These are phyloP conservation scores for Leccinum sublutescens DNA, from an alignment of 768 basidiomycete species.

Conservation along the genomic window DNA sequence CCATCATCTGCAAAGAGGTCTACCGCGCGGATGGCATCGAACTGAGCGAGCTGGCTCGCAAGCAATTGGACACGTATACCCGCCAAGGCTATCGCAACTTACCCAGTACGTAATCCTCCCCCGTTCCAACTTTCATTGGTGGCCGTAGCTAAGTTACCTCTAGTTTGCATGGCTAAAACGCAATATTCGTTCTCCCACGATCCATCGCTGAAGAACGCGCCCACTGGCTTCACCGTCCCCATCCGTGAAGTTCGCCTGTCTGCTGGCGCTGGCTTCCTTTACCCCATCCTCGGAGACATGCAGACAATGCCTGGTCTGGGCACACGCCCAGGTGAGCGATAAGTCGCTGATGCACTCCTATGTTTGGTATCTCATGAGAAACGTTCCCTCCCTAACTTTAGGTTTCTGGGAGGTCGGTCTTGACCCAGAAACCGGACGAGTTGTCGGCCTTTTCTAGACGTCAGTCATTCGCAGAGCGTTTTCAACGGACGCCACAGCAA, in stretches of 20 bases:
- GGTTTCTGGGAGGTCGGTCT: constrained; percentile 92
- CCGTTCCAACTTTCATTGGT: not conserved
- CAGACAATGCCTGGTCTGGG: constrained; percentile 97
- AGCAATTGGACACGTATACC: constrained; percentile 89
- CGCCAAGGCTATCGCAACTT: constrained; percentile 80
- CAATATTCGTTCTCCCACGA: constrained; percentile 98
- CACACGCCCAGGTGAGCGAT: constrained; percentile 72
- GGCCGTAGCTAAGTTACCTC: not conserved
- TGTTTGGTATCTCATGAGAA: constrained; percentile 11
- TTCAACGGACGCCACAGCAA: constrained; percentile 19
- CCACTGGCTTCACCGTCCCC: constrained; percentile 89
- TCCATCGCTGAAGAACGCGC: constrained; percentile 85
- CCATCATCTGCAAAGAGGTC: constrained; percentile 82
- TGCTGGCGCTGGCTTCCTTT: constrained; percentile 94
- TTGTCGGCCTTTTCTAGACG: constrained; percentile 78
- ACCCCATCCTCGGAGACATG: constrained; percentile 95
- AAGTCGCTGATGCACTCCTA: not conserved
- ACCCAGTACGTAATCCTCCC: constrained; percentile 56
- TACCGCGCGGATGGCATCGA: constrained; percentile 93
- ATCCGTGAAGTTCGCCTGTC: constrained; percentile 85
- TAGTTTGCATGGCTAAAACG: constrained; percentile 97
- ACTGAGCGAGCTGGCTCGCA: constrained; percentile 78
- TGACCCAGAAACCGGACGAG: constrained; percentile 74
- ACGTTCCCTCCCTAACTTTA: constrained; percentile 22
- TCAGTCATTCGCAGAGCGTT: constrained; percentile 6